These are phyloP conservation scores for Exsudoporus frostii DNA, from an alignment of 768 basidiomycete genomes.

Conservation along the genomic window DNA sequence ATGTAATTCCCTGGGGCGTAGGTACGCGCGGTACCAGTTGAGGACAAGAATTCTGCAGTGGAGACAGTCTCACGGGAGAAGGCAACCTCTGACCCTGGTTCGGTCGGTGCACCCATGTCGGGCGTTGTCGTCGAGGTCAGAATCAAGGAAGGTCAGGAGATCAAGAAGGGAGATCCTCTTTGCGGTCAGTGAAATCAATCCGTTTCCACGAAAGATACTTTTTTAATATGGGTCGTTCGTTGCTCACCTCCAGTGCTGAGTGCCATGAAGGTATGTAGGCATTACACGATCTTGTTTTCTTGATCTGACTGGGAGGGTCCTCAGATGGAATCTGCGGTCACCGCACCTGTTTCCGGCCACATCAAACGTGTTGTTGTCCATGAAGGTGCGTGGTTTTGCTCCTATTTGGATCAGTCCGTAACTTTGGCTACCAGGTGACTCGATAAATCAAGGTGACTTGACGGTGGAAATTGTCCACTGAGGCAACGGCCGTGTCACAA, in stretches of 20 bases:
- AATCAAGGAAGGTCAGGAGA: slow-evolving; percentile 96
- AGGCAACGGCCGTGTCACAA: slow-evolving; percentile 16
- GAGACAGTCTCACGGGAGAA: slow-evolving; percentile 94
- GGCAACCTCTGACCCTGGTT: slow-evolving; percentile 90
- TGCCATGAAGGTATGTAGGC: slow-evolving; percentile 83
- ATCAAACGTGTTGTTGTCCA: slow-evolving; percentile 90
- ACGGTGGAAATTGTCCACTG: slow-evolving; percentile 83
- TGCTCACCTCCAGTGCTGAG: slow-evolving; percentile 63
- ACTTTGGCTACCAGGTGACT: slow-evolving; percentile 61
- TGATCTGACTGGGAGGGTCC: slow-evolving; percentile 19
- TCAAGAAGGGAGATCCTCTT: slow-evolving; percentile 97
- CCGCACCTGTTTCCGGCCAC: slow-evolving; percentile 94
- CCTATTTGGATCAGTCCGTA: background rate
- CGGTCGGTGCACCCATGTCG: slow-evolving; percentile 96
- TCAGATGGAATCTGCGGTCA: slow-evolving; percentile 97
- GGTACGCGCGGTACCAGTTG: slow-evolving; percentile 92
- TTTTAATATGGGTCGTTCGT: slow-evolving; percentile 9
- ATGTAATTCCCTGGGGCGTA: slow-evolving; percentile 32
- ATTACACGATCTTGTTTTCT: background rate
- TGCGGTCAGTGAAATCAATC: slow-evolving; percentile 57
- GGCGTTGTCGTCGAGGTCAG: slow-evolving; percentile 98
- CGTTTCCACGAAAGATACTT: slow-evolving; percentile 20
- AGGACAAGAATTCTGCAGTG: slow-evolving; percentile 96
- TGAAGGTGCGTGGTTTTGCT: slow-evolving; percentile 54
- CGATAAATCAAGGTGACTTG: slow-evolving; percentile 91